Conservation (phyloP, 1,284 basidiomycete genomes). For the Ganoderma sp. region DNA sequence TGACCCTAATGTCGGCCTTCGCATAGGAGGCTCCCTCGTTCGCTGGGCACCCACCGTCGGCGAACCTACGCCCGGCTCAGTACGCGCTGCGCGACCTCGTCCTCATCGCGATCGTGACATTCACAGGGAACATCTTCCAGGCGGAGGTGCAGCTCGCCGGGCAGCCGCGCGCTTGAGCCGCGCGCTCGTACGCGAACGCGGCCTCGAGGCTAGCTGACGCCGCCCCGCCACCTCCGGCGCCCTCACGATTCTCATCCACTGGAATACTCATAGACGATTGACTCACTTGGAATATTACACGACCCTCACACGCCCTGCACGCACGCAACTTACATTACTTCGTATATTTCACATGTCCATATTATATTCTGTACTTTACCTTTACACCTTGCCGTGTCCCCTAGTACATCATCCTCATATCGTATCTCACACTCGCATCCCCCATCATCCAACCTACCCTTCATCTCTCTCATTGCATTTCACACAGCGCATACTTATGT, state of each 20-base stretch:
- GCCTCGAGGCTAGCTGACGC: neutral
- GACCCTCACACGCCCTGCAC: neutral
- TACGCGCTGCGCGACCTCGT: slow-evolving; percentile 1
- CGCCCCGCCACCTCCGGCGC: neutral
- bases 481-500: neutral
- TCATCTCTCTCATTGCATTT: neutral
- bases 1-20: no score
- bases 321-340: neutral
- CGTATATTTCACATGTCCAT: neutral
- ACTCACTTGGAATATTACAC: neutral
- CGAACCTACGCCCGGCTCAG: neutral
- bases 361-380: neutral
- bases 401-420: neutral
- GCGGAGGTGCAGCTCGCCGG: neutral
- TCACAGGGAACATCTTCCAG: neutral
- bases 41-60: neutral
- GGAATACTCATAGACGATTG: neutral
- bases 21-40: neutral
- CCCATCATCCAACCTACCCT: neutral
- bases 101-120: neutral
- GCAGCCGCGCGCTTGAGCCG: neutral
- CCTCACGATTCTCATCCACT: neutral
- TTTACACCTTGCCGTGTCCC: neutral
- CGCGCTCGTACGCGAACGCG: neutral
- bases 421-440: neutral